These are phyloP conservation scores for Ilex paraguariensis DNA, from an alignment of 305 asterid genomes.

Conservation along the genomic window DNA sequence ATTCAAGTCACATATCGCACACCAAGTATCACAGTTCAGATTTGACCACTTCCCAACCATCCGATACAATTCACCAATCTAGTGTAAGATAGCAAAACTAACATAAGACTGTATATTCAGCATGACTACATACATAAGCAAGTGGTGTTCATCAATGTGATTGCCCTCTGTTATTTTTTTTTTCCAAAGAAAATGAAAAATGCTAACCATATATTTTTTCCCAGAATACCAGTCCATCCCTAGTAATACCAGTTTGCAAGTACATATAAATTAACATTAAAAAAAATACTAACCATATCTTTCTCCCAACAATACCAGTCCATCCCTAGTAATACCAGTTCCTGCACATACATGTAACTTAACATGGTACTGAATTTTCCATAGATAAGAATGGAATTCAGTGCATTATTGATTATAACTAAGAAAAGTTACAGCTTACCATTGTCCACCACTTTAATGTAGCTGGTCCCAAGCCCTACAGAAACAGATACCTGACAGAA, in stretches of 20 bases:
- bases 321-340: conserved; percentile 80
- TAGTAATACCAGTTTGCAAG: conserved; percentile 62
- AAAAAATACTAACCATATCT: conserved; percentile 46
- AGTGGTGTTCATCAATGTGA: too few relatives aligned
- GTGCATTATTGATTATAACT: background rate
- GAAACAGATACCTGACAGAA: conserved; percentile 60
- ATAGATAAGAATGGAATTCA: conserved; percentile 8
- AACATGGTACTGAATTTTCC: conserved; percentile 10
- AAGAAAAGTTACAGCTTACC: conserved; percentile 39
- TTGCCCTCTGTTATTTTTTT: too few relatives aligned
- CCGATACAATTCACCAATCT: too few relatives aligned
- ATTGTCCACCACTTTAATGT: conserved; percentile 77
- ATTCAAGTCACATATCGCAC: too few relatives aligned
- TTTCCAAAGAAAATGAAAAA: too few relatives aligned
- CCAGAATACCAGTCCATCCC: conserved; percentile 73
- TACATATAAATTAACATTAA: conserved; percentile 2
- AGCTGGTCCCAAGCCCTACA: conserved; percentile 60
- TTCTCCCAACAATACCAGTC: conserved; percentile 76
- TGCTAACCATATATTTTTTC: conserved; percentile 78
- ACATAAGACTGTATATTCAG: too few relatives aligned
- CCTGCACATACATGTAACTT: conserved; percentile 37
- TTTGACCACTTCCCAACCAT: too few relatives aligned
- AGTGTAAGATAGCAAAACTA: too few relatives aligned
- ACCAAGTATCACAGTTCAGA: too few relatives aligned
- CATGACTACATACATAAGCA: too few relatives aligned